Conservation (phyloP, 257 asterid species). For the Fraxinus excelsior region DNA sequence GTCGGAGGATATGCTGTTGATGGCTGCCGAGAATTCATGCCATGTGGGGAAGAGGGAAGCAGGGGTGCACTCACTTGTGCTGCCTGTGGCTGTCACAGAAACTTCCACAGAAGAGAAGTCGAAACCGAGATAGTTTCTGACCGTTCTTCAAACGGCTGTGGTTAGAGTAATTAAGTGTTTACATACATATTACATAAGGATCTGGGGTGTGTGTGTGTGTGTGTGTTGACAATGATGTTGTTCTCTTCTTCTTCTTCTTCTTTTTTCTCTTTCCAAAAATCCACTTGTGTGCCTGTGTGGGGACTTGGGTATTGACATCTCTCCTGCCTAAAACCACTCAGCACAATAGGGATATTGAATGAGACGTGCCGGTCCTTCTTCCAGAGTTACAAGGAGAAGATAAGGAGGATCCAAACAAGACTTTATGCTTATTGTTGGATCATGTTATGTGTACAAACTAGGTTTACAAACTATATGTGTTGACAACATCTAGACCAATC, state of each 20-base stretch:
- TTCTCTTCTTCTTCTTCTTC: too few relatives aligned
- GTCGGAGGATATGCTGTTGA: constrained; percentile 89
- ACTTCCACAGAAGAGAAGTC: constrained; percentile 66
- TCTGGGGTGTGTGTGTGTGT: too few relatives aligned
- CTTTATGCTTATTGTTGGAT: not conserved
- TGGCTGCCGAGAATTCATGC: constrained; percentile 93
- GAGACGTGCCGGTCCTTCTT: not conserved
- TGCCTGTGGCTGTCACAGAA: constrained; percentile 91
- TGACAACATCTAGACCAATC: too few relatives aligned
- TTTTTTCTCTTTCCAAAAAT: not conserved
- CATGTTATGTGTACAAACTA: too few relatives aligned
- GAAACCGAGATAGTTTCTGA: constrained; percentile 47
- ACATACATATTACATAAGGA: too few relatives aligned
- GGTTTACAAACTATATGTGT: too few relatives aligned
- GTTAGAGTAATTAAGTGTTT: too few relatives aligned
- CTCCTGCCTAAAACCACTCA: not conserved
- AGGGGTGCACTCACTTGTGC: constrained; percentile 70
- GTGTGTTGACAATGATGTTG: too few relatives aligned
- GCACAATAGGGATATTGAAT: not conserved
- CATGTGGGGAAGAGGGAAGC: constrained; percentile 51
- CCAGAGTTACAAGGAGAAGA: not conserved
- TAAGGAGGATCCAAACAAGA: not conserved
- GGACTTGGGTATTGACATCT: not conserved
- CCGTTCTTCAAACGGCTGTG: constrained; percentile 1
- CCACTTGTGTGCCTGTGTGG: not conserved